Percentiles rank a stretch among this genome's conserved stretches.
phyloP scores from a whole-genome alignment of 176 grass and related monocot genomes.

The Triticum timopheevii region DNA sequence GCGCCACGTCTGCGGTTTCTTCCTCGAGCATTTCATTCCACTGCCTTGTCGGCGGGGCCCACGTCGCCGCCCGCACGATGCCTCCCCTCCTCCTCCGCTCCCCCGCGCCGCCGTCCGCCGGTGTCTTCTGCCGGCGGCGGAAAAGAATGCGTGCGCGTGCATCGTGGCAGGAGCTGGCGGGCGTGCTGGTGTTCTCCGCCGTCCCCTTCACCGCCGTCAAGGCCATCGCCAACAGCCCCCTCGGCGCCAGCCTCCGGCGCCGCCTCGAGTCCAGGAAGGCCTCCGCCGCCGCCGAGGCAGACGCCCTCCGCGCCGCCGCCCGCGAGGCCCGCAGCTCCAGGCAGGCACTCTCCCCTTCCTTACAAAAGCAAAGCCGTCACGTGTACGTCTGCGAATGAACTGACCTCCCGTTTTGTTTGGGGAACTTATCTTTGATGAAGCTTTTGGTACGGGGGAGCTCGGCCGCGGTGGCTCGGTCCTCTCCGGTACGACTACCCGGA shows the following conservation, averaged over 20 bases:
- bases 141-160: not conserved
- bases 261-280: slow-evolving; percentile 63
- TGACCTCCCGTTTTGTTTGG: not conserved
- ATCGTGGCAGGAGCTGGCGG: slow-evolving; percentile 82
- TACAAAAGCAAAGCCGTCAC: not conserved
- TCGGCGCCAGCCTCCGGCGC: slow-evolving; percentile 63
- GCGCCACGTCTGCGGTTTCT: not conserved
- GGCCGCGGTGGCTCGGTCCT: slow-evolving; percentile 86
- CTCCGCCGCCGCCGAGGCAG: slow-evolving; percentile 53
- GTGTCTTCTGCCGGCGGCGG: not conserved
- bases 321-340: slow-evolving; percentile 53
- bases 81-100: not conserved
- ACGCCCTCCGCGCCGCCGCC: slow-evolving; percentile 43
- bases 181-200: slow-evolving; percentile 85
- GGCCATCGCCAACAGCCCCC: slow-evolving; percentile 74
- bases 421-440: slow-evolving; percentile 17
- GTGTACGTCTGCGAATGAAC: not conserved
- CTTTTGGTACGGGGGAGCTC: slow-evolving; percentile 72
- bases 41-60: not conserved
- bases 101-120: not conserved
- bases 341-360: not conserved
- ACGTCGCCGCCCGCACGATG: not conserved
- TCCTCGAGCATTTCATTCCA: not conserved
- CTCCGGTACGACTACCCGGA: slow-evolving; percentile 71
- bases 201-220: slow-evolving; percentile 91